Evolutionary conservation across 306 rosid species (phyloP).

Genomic region (Lotus japonicus): DNA sequence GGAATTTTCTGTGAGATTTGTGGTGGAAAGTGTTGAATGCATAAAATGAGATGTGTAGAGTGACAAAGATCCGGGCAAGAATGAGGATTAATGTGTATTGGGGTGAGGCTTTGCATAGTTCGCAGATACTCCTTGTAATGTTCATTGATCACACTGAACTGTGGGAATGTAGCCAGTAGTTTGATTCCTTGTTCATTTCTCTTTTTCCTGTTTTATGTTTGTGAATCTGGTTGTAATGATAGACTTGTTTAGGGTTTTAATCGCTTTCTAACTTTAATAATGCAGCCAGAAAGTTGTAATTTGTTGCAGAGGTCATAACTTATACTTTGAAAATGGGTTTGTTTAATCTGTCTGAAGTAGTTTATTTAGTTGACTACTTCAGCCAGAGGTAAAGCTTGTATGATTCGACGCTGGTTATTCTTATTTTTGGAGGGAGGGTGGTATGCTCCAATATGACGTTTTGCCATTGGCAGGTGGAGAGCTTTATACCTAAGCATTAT

Average conservation of each 20-base stretch:
- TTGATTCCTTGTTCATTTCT: not conserved
- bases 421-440: not conserved
- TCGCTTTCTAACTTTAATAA: not conserved
- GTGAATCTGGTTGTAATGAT: not conserved
- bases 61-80: not conserved
- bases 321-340: not conserved
- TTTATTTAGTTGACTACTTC: constrained; percentile 6
- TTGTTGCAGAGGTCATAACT: not conserved
- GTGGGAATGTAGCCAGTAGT: not conserved
- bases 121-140: not conserved
- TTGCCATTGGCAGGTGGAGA: constrained; percentile 64
- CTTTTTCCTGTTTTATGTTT: not conserved
- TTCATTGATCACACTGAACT: not conserved
- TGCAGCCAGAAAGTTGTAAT: not conserved
- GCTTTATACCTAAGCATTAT: constrained; percentile 81
- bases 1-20: constrained; percentile 5
- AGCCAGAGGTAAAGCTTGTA: constrained; percentile 5
- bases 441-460: constrained; percentile 6
- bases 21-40: not conserved
- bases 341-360: not conserved
- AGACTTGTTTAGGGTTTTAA: not conserved
- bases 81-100: not conserved
- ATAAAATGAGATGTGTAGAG: not conserved
- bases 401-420: constrained; percentile 4
- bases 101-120: not conserved